Percentiles rank a stretch among this genome's conserved stretches.
Evolutionary conservation across 192 early-diverging fungal genomes (phyloP).

Genomic region (Coemansia sp.): DNA sequence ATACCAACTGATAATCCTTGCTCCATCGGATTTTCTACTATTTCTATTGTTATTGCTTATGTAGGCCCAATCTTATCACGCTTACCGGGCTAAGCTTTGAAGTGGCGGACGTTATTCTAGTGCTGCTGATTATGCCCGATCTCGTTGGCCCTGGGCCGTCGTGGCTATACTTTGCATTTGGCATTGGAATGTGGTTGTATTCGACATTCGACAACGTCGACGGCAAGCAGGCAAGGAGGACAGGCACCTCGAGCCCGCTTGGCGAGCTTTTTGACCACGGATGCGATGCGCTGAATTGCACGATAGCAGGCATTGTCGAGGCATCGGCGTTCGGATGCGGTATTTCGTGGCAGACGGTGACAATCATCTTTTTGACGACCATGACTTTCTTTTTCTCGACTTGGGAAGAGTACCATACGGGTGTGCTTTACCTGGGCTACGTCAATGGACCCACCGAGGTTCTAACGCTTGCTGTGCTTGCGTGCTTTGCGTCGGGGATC

Average conservation of each 20-base stretch:
- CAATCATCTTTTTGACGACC: slow-evolving; percentile 67
- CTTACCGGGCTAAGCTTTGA: slow-evolving; percentile 78
- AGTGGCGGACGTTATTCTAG: slow-evolving; percentile 71
- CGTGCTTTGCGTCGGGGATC: slow-evolving; percentile 71
- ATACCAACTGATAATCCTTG: neutral
- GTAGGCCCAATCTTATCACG: slow-evolving; percentile 80
- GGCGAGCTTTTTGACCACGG: slow-evolving; percentile 88
- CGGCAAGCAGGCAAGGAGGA: slow-evolving; percentile 82
- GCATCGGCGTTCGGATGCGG: slow-evolving; percentile 76
- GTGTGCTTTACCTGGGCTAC: slow-evolving; percentile 79
- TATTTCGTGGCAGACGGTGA: slow-evolving; percentile 64
- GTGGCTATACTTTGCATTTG: slow-evolving; percentile 78
- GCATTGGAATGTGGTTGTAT: slow-evolving; percentile 82
- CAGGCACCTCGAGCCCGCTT: slow-evolving; percentile 74
- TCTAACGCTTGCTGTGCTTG: slow-evolving; percentile 68
- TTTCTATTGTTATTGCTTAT: slow-evolving; percentile 4
- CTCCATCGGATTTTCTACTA: neutral
- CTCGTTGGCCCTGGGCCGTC: slow-evolving; percentile 67
- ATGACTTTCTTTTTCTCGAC: slow-evolving; percentile 84
- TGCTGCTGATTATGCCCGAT: slow-evolving; percentile 70
- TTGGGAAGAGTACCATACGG: slow-evolving; percentile 91
- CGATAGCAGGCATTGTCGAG: slow-evolving; percentile 73
- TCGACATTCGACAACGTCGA: slow-evolving; percentile 91
- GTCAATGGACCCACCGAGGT: slow-evolving; percentile 89
- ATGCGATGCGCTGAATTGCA: slow-evolving; percentile 85